Evolutionary conservation across 306 rosid species (phyloP), one percentile per base, ranked within the genome.

Genomic region (Rosa rugosa): DNA sequence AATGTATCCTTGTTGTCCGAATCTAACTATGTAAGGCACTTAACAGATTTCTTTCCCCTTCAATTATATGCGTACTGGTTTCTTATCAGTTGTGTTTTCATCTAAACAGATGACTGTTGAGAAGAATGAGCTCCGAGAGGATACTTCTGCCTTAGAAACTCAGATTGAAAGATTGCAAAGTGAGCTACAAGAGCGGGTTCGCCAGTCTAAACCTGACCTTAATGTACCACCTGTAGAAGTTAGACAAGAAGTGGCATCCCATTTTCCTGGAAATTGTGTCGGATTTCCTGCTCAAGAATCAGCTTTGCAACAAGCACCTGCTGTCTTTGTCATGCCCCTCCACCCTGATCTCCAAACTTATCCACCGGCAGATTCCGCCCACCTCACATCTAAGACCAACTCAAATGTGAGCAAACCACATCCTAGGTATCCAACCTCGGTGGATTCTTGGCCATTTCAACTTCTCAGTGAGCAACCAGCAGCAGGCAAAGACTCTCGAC

Each of bases 381-480:
- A 84, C 34, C 75, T 80, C 50, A 18, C 72, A 11, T 88, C 83
- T 17, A 87, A 85, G 44, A 80, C 87, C 27, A 13, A 83, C 62
- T 62, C 94, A 18, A 74, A 85, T 31, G 75, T 96, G 71, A 91
- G 92, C 62, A 96, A 91, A 86, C 99, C 99, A 12, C 98, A 93
- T 84, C 88, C 98, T 18, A 87, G 98, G 87, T 96, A 96, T 85
- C 98, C 97, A n/a, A 90, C 97, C 36, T 86, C 91, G 17, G 89
- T 86, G 11, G 97, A 96, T 77, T 85, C 90, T 6, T 93, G 99
- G 99, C 97, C 97, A 12, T 85, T 88, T 6, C 84, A 88, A 79
- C 88, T 96, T 86, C 96, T 93, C 18, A 88, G 86, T 54, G 82
- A 82, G 87, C 86, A 86, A 60, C 89, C 81, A 77, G 77, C 86